These are phyloP conservation scores for Syzygium oleosum DNA, from an alignment of 345 rosid species.

Conservation along the genomic window DNA sequence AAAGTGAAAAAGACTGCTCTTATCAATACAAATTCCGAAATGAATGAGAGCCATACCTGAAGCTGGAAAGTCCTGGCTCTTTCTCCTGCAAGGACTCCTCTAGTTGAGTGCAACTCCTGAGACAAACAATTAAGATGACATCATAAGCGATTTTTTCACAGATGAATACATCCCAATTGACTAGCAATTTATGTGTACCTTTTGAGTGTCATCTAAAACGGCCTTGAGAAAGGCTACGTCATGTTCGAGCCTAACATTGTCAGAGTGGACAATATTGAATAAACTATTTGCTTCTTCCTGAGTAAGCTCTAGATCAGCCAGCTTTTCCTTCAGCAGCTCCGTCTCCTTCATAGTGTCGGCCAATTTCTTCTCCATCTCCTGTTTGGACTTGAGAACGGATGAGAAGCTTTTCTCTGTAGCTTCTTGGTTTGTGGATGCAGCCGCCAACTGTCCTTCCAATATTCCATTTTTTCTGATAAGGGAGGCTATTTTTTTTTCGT, in stretches of 20 bases:
- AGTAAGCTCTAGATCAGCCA: constrained; percentile 59
- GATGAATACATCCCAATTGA: not conserved
- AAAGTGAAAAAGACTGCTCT: not conserved
- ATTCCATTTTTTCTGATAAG: constrained; percentile 64
- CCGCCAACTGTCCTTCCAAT: constrained; percentile 70
- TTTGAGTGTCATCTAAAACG: constrained; percentile 86
- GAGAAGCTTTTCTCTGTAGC: constrained; percentile 67
- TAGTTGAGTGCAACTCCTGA: constrained; percentile 86
- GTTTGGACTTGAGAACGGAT: constrained; percentile 63
- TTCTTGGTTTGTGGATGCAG: constrained; percentile 59
- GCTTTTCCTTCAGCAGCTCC: constrained; percentile 85
- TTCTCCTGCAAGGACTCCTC: constrained; percentile 95
- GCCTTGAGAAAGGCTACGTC: constrained; percentile 97
- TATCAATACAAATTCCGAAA: not conserved
- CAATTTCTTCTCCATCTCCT: constrained; percentile 73
- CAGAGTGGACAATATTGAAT: constrained; percentile 83
- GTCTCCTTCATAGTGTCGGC: constrained; percentile 57
- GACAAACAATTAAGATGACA: not conserved
- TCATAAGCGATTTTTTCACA: not conserved
- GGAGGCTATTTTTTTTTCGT: constrained; percentile 66
- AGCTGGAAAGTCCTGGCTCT: constrained; percentile 93
- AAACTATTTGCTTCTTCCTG: constrained; percentile 89
- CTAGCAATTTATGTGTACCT: constrained; percentile 27
- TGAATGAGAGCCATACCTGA: constrained; percentile 36
- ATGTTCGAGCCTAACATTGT: constrained; percentile 96